phyloP scores from a whole-genome alignment of 139 green algal species.

The Dunaliella primolecta region DNA sequence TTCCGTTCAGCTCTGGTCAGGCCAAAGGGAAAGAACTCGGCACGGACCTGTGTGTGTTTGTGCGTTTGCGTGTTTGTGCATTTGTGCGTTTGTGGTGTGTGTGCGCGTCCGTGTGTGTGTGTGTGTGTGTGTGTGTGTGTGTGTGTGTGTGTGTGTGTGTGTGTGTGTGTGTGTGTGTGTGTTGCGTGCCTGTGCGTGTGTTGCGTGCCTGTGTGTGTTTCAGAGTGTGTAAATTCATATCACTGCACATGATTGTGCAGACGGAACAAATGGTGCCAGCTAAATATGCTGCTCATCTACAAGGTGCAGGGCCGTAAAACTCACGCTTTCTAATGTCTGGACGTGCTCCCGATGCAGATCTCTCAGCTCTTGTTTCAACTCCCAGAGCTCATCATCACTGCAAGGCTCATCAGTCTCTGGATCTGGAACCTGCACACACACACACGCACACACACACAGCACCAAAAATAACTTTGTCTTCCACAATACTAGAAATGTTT shows the following conservation, averaged over 20 bases:
- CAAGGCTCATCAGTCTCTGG: neutral
- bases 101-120: neutral
- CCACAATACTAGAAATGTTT: too few relatives aligned
- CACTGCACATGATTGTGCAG: too few relatives aligned
- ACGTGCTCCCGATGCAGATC: conserved; percentile 1
- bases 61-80: neutral
- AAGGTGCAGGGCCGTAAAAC: too few relatives aligned
- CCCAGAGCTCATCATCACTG: conserved; percentile 18
- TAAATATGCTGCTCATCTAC: too few relatives aligned
- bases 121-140: neutral
- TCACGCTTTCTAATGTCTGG: neutral
- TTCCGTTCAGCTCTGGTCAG: neutral
- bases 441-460: too few relatives aligned
- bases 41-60: neutral
- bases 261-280: too few relatives aligned
- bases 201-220: neutral
- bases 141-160: neutral
- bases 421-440: neutral
- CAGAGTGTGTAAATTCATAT: neutral
- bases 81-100: neutral
- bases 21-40: neutral
- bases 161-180: neutral
- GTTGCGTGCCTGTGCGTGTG: neutral
- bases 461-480: too few relatives aligned
- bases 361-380: conserved; percentile 14